Conservation (phyloP, 495 filamentous ascomycete genomes). For the Penicillium lividum region DNA sequence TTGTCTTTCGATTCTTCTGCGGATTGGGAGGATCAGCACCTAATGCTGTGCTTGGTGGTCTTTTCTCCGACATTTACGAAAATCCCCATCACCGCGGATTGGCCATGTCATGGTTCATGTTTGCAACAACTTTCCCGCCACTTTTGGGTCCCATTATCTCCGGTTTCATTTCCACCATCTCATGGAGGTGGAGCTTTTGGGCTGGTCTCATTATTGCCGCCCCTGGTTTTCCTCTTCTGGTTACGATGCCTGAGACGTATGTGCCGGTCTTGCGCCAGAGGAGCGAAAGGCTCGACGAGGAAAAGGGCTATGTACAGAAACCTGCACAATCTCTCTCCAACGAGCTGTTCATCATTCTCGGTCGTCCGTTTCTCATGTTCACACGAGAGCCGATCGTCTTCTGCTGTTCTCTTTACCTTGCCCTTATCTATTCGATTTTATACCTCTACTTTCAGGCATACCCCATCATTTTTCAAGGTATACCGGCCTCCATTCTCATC, state of each 20-base stretch:
- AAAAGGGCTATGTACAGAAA: background rate
- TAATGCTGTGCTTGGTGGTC: conserved; percentile 40
- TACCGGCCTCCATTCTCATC: conserved; percentile 6
- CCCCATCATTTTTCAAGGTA: conserved; percentile 54
- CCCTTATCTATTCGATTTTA: conserved; percentile 59
- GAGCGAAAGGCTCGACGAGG: conserved; percentile 39
- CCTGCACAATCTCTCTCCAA: conserved; percentile 16
- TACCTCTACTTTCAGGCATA: conserved; percentile 66
- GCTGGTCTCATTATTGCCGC: conserved; percentile 42
- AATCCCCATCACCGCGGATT: conserved; percentile 33
- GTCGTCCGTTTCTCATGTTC: conserved; percentile 24
- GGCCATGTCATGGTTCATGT: conserved; percentile 45
- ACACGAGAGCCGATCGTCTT: conserved; percentile 45
- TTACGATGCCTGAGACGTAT: conserved; percentile 62
- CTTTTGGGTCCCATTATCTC: conserved; percentile 29
- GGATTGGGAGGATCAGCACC: conserved; percentile 39
- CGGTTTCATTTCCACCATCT: conserved; percentile 35
- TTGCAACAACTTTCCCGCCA: conserved; percentile 49
- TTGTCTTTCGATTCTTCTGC: conserved; percentile 44
- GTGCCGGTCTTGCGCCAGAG: conserved; percentile 54
- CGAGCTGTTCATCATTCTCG: conserved; percentile 4
- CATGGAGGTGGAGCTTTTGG: conserved; percentile 62
- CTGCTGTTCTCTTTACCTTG: conserved; percentile 54
- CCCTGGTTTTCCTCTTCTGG: conserved; percentile 37
- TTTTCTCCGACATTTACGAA: conserved; percentile 40